phyloP scores from a whole-genome alignment of 108 stramenopile genomes.

The Aurantiochytrium sp. region DNA sequence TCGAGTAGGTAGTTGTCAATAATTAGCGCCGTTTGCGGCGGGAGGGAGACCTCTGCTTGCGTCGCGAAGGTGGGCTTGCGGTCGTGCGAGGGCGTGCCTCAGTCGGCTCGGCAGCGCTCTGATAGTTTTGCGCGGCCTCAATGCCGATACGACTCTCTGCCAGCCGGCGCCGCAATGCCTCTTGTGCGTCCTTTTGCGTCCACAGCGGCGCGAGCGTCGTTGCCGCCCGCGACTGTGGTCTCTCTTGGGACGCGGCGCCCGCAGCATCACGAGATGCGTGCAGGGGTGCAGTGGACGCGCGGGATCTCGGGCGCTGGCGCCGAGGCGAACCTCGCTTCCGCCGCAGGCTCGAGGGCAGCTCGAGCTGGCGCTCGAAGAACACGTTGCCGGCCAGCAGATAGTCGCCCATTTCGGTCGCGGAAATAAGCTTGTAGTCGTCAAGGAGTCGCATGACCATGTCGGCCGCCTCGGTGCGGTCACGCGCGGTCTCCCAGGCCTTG shows the following conservation, averaged over 20 bases:
- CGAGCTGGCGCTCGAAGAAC: not conserved
- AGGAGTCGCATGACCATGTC: slow-evolving; percentile 38
- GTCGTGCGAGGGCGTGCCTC: too few relatives aligned
- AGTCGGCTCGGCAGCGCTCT: too few relatives aligned
- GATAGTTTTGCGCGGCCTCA: not conserved
- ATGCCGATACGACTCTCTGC: not conserved
- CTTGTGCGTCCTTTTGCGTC: not conserved
- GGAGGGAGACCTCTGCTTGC: too few relatives aligned
- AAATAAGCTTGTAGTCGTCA: slow-evolving; percentile 27
- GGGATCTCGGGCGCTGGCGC: too few relatives aligned
- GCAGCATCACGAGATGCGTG: too few relatives aligned
- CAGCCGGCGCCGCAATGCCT: not conserved
- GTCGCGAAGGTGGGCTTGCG: too few relatives aligned
- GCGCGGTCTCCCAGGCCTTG: not conserved
- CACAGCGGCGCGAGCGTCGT: not conserved
- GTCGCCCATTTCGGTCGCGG: not conserved
- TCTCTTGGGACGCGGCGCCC: too few relatives aligned
- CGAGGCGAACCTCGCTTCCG: too few relatives aligned
- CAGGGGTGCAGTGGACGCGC: too few relatives aligned
- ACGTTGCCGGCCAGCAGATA: not conserved
- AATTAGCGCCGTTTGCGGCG: too few relatives aligned
- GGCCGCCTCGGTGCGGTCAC: slow-evolving; percentile 27
- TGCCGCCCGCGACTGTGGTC: too few relatives aligned
- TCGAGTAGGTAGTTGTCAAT: too few relatives aligned
- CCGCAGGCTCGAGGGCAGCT: not conserved